Base-by-base conservation (phyloP, 768 basidiomycete genomes). In the Hortiboletus flavorubellus region DNA sequence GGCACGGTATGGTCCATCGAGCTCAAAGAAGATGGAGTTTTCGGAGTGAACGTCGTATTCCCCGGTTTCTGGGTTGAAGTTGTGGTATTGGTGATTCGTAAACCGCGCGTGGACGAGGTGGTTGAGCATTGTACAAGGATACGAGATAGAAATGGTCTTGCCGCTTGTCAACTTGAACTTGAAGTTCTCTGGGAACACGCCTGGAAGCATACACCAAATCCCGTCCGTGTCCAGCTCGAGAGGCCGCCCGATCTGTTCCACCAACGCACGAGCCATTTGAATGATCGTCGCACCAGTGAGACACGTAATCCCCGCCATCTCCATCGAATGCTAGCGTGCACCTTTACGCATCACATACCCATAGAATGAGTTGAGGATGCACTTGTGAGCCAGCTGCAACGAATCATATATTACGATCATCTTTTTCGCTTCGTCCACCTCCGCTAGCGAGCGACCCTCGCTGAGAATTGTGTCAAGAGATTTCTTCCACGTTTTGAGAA, bases 341-440 rank as follows among this genome's bases (percentile, higher is more conserved):
- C 97, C 97, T 69, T 99, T 98, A 39, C 97, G 86, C 97, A 98
- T 98, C 69, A 99, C 96, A 64, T 99, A 99, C 35, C 97, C 97
- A 68, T 99, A 99, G 80, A 99, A 99, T 4, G 97, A 98, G 77
- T 99, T 99, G 61, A 99, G 83, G 68, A 99, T 99, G 68, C 95
- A 98, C 76, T 99, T 99, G 81, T 99, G 97, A 4, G 97, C 97
- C 29, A 99, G 86, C 71, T 99, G 97, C 34, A 99, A 81, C 5
- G 97, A 98, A 70, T 98, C 97, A 74, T 98, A 99, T 10, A 99
- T 73, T 23, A 99, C 96, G 63, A 98, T 91, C 91, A 99, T 94
- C 78, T 96, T 97, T 78, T 90, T 98, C 38, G 97, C 96, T 72
- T 99, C 97, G 59, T 95, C 91, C 38, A 97, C 81, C 65, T 98